Base-by-base conservation (phyloP, 225 moss, liverwort and hornwort species). In the Pleurozium schreberi region DNA sequence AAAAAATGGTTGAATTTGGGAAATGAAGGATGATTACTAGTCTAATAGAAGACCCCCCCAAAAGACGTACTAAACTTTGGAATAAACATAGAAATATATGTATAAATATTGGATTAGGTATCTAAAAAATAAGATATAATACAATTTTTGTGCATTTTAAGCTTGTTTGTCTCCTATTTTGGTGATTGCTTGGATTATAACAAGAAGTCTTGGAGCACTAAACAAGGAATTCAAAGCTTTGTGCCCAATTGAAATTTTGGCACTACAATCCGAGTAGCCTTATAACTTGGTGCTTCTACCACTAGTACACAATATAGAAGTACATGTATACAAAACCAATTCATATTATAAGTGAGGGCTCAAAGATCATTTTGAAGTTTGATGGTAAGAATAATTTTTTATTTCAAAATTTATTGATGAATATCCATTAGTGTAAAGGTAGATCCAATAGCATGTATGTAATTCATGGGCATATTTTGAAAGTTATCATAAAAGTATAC, bases 231-330 rank as follows among this genome's bases (percentile, higher is more conserved):
- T 73, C 5, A 28, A 45, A 45, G 17, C 5, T 10, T 30, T 73
- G 10, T 28, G 4, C 4, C 10, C 0, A 43, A 9, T 8, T 42
- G 14, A 43, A 16, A 5, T 18, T 45, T 45, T 10, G 6, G 10
- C 10, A 73, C 10, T 6, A 28, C 9, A 45, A 9, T 45, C 73
- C 30, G n/a, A 73, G 7, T 73, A 73, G 10, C n/a, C n/a, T 28
- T 45, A 1, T 6, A 73, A 28, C 3, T 73, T 0, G 5, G 5
- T 28, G 10, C 71, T 5, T 40, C 3, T 7, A 0, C 36, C 2
- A 64, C 17, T 0, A n/a, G 13, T 15, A 42, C 70, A 26, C 25
- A 23, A 68, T 68, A 21, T 3, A 40, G 0, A 70, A 7, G 2
- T 68, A 18, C 3, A 34, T 18, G 12, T n/a, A n/a, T 4, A 40